Evolutionary conservation across 306 rosid species (phyloP), one percentile per base, ranked within the genome.

Genomic region (Castanea crenata): DNA sequence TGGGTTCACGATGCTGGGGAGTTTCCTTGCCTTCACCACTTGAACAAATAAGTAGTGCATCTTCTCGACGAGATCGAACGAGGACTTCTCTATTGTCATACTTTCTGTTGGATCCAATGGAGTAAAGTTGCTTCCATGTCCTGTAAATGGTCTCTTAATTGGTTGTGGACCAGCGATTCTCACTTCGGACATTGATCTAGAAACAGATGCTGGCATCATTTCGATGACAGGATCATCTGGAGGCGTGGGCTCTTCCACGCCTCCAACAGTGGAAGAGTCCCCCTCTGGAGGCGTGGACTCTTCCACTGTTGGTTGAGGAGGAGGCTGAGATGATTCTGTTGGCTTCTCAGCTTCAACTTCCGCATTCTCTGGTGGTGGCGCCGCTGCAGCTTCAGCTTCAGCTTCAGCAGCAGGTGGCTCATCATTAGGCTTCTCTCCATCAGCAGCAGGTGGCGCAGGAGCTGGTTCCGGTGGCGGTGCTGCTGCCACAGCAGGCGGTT

Each of bases 1-100:
- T 0, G 99, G 97, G 38, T 31, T 77, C 0, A 90, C 87, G 18
- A 77, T 84, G 3, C 93, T 86, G 2, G 90, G 91, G 20, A 94
- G 79, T 73, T 85, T 71, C 1, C 97, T 78, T 0, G 97, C 99
- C 13, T 90, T 92, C 51, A 91, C 97, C 1, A 92, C 90, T 1
- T 83, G 90, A 18, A 94, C 90, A 20, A 94, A 94, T 51, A 94
- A 87, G 75, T 92, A 94, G 69, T 92, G 95, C 97, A 94, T 94
- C 81, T 94, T 94, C 74, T 94, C 97, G 0, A 92, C 99, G 0
- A 94, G 91, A 88, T 94, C 99, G 55, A 94, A 94, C 21, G 92
- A 52, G 38, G 92, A 81, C 31, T 88, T 88, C 67, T 90, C 97
- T 27, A 91, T 76, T 4, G 88, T 20, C 58, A 77, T 58, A 11